Evolutionary conservation across 176 grass and related monocot genomes (phyloP).

Genomic region (Lolium multiflorum): DNA sequence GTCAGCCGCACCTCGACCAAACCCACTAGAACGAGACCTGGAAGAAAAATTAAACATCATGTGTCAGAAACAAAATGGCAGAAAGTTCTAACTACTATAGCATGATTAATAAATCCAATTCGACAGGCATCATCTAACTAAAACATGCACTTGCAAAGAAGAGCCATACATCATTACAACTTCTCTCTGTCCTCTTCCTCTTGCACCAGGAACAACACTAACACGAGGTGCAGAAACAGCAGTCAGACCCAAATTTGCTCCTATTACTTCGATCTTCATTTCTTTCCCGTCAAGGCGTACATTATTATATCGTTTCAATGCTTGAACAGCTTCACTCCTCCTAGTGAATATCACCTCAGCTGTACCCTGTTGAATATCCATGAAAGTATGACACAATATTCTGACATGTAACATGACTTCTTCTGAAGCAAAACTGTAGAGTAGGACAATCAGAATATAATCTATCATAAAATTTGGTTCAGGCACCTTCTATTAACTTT

Average conservation of each 20-base stretch:
- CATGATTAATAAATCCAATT: conserved; percentile 3
- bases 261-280: conserved; percentile 95
- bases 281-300: conserved; percentile 91
- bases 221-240: conserved; percentile 50
- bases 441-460: not conserved
- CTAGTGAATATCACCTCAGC: conserved; percentile 90
- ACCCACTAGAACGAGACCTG: conserved; percentile 51
- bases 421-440: conserved; percentile 17
- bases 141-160: conserved; percentile 29
- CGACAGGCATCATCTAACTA: conserved; percentile 4
- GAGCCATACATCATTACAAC: conserved; percentile 87
- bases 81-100: not conserved
- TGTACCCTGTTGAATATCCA: conserved; percentile 76
- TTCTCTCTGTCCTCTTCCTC: conserved; percentile 77
- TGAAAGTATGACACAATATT: conserved; percentile 15
- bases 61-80: not conserved
- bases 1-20: conserved; percentile 53
- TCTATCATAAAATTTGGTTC: not conserved
- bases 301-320: conserved; percentile 93
- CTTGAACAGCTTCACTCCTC: conserved; percentile 80
- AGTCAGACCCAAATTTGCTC: conserved; percentile 65
- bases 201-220: conserved; percentile 67
- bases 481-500: not conserved
- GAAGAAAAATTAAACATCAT: conserved; percentile 37
- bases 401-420: not conserved